Evolutionary conservation across 306 rosid genomes (phyloP).

Genomic region (Cercis canadensis): DNA sequence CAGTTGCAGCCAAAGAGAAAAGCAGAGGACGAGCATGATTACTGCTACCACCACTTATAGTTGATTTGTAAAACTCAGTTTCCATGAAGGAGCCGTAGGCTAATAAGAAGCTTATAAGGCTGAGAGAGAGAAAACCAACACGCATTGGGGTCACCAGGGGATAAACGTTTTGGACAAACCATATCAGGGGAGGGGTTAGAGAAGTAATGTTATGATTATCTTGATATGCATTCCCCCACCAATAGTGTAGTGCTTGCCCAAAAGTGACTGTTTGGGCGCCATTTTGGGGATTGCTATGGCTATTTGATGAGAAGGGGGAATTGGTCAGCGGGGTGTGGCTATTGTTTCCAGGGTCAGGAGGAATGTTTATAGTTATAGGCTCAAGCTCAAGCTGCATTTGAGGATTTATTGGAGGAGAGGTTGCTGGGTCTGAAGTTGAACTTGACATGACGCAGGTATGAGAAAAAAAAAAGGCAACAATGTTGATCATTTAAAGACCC

Average conservation of each 20-base stretch:
- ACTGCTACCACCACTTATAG: not conserved
- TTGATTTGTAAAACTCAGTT: constrained; percentile 28
- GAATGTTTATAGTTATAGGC: not conserved
- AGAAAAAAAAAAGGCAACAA: constrained; percentile 7
- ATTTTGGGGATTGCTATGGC: not conserved
- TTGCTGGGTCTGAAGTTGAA: constrained; percentile 17
- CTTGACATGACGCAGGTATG: constrained; percentile 13
- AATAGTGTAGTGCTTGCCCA: constrained; percentile 3
- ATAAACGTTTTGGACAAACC: constrained; percentile 36
- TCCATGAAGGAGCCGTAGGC: constrained; percentile 21
- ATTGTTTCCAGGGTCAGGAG: constrained; percentile 35
- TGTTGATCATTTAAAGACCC: not conserved
- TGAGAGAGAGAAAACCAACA: not conserved
- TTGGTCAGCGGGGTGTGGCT: not conserved
- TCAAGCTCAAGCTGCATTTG: not conserved
- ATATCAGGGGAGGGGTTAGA: constrained; percentile 25
- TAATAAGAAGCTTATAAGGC: constrained; percentile 18
- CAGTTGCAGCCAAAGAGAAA: constrained; percentile 3
- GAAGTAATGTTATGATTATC: not conserved
- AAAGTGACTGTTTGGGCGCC: not conserved
- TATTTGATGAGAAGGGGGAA: not conserved
- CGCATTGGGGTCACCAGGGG: constrained; percentile 44
- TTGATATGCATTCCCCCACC: not conserved
- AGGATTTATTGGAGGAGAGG: constrained; percentile 18
- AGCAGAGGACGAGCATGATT: not conserved